Percentiles rank a stretch among this genome's conserved stretches.
phyloP scores from a whole-genome alignment of 495 filamentous ascomycete genomes.

The Hypoxylon crocopeplum region DNA sequence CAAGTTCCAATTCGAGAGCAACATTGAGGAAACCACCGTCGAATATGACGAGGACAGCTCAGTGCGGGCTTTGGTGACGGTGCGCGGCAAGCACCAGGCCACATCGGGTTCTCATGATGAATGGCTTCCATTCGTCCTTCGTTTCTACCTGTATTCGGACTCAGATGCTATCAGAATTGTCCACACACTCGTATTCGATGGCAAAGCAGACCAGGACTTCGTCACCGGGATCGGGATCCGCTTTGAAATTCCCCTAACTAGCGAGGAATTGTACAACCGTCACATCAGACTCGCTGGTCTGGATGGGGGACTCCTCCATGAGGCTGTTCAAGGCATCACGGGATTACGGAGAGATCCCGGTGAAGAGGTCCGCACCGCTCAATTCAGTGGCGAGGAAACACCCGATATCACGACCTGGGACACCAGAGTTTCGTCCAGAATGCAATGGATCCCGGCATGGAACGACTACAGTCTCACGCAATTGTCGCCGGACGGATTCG shows the following conservation, averaged over 20 bases:
- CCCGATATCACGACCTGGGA: conserved; percentile 47
- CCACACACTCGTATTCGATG: conserved; percentile 50
- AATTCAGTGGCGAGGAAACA: conserved; percentile 43
- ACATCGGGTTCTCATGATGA: conserved; percentile 23
- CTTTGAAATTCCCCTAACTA: conserved; percentile 48
- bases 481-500: conserved; percentile 58
- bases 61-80: conserved; percentile 47
- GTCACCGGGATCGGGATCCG: conserved; percentile 49
- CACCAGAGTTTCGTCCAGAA: conserved; percentile 40
- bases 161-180: conserved; percentile 47
- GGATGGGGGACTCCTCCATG: conserved; percentile 46
- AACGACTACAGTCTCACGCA: conserved; percentile 55
- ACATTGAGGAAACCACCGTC: conserved; percentile 35
- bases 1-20: conserved; percentile 34
- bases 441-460: conserved; percentile 57
- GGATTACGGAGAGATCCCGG: conserved; percentile 51
- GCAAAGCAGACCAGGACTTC: conserved; percentile 43
- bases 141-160: conserved; percentile 54
- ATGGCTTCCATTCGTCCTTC: conserved; percentile 50
- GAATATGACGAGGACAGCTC: conserved; percentile 33
- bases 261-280: conserved; percentile 49
- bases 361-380: conserved; percentile 41
- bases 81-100: conserved; percentile 40
- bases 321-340: conserved; percentile 52
- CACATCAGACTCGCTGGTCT: conserved; percentile 50